phyloP scores from a whole-genome alignment of 129 eudicot genomes.

The Pulicaria dysenterica region DNA sequence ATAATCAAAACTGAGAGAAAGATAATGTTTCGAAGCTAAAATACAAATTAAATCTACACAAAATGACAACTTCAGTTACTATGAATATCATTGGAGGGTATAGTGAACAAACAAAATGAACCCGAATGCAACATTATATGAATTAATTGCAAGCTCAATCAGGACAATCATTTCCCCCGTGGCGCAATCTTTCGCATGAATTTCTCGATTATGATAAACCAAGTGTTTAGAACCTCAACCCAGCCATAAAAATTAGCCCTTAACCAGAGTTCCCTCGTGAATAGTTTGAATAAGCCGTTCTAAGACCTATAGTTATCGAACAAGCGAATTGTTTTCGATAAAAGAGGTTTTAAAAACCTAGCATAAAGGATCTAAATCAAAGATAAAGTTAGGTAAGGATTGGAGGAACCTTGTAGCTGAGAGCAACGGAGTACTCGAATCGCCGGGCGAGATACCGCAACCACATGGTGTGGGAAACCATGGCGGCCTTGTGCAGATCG shows the following conservation, averaged over 20 bases:
- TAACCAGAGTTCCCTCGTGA: not conserved
- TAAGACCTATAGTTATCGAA: not conserved
- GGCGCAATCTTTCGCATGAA: not conserved
- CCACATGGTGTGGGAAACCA: constrained; percentile 65
- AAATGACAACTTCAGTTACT: constrained; percentile 5
- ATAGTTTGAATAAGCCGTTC: not conserved
- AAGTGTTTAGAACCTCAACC: constrained; percentile 15
- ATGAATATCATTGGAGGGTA: not conserved
- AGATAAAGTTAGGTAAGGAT: not conserved
- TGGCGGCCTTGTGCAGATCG: constrained; percentile 38
- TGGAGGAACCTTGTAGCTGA: constrained; percentile 42
- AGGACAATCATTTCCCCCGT: not conserved
- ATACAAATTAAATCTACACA: constrained; percentile 1
- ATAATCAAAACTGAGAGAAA: not conserved
- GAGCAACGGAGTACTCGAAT: constrained; percentile 58
- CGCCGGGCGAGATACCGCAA: constrained; percentile 57
- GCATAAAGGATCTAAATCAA: constrained; percentile 5
- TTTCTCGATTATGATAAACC: constrained; percentile 3
- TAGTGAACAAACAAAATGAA: not conserved
- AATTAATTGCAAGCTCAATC: constrained; percentile 1
- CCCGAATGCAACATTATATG: not conserved
- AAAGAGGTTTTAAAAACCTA: not conserved
- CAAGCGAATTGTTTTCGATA: not conserved
- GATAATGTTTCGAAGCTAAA: not conserved
- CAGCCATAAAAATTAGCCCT: not conserved